phyloP scores from a whole-genome alignment of 805 yeast species.

The Wickerhamiella hasegawae region DNA sequence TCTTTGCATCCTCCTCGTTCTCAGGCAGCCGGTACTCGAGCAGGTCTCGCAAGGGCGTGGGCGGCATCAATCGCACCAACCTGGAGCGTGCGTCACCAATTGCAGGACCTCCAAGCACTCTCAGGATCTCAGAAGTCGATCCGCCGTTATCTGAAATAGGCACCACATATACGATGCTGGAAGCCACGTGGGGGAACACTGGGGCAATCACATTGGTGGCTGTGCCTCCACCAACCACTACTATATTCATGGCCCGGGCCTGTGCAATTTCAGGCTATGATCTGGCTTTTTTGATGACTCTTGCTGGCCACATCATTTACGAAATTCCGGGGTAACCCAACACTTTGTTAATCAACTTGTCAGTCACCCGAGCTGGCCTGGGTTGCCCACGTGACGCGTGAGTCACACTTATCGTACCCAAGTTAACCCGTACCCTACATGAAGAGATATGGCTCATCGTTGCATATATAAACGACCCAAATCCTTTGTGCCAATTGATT shows the following conservation, averaged over 20 bases:
- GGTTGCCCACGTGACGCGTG: background rate
- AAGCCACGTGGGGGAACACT: conserved; percentile 32
- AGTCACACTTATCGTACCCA: background rate
- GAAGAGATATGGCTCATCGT: background rate
- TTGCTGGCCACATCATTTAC: no score
- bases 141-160: conserved; percentile 94
- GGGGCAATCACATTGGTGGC: conserved; percentile 71
- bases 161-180: conserved; percentile 43
- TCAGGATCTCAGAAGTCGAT: conserved; percentile 72
- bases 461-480: no score
- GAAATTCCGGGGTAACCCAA: no score
- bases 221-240: conserved; percentile 24
- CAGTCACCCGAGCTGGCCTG: no score
- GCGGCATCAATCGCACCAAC: conserved; percentile 55
- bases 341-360: no score
- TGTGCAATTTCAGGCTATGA: background rate
- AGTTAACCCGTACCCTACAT: background rate
- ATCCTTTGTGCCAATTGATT: background rate
- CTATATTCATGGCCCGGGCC: conserved; percentile 9
- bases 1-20: conserved; percentile 35
- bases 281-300: background rate
- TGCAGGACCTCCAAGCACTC: conserved; percentile 89
- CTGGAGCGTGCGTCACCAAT: conserved; percentile 84
- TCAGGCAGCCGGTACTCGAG: conserved; percentile 36
- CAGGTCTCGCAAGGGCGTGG: conserved; percentile 23